Conservation (phyloP, 305 asterid genomes). For the Fraxinus sp. region DNA sequence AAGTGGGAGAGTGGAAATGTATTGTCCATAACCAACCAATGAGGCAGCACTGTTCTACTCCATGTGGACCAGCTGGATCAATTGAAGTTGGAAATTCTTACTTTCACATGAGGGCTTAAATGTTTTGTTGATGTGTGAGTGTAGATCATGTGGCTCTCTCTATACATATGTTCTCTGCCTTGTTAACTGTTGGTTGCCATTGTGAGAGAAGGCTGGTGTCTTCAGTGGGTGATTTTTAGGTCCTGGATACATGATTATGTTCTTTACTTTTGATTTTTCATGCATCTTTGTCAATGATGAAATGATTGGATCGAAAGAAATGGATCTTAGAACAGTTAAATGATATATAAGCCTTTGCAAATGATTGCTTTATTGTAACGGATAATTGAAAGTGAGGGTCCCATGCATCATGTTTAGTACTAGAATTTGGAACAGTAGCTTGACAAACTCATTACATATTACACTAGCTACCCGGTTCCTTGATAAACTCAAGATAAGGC, state of each 20-base stretch:
- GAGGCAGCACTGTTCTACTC: background rate
- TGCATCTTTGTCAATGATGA: background rate
- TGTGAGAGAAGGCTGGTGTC: background rate
- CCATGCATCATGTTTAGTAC: background rate
- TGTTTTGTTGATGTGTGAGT: background rate
- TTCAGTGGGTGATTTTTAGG: background rate
- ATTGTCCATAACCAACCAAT: background rate
- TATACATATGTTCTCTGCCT: background rate
- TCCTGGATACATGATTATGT: background rate
- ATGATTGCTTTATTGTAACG: background rate
- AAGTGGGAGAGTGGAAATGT: background rate
- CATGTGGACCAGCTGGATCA: background rate
- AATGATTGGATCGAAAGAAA: background rate
- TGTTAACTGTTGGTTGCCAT: background rate
- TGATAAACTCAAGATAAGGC: background rate
- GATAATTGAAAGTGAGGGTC: constrained; percentile 1
- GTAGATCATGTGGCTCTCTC: background rate
- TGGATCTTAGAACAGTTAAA: constrained; percentile 4
- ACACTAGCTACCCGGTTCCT: constrained; percentile 11
- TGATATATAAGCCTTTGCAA: background rate
- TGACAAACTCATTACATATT: constrained; percentile 4
- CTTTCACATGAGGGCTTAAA: constrained; percentile 17
- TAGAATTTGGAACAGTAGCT: background rate
- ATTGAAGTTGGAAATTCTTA: constrained; percentile 15
- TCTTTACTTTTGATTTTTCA: background rate